Evolutionary conservation across 23 red algal species (phyloP), one percentile per base, ranked within the genome.

Genomic region (Gracilaria vermiculophylla): DNA sequence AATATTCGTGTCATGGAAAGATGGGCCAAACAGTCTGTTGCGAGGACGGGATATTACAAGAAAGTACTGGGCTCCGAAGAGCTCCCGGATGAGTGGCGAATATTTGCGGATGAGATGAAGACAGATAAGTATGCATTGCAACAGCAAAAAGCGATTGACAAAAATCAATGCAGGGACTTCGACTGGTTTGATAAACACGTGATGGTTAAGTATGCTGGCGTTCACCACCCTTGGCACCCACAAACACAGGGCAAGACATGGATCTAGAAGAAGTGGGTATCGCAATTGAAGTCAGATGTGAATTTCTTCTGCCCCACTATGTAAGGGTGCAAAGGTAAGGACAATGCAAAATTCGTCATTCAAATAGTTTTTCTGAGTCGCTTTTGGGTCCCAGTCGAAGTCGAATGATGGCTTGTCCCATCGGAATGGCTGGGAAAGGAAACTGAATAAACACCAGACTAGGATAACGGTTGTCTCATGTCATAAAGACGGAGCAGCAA

Each of bases 101-200:
- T 51, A 72, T 90, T 90, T 65, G 86, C 42, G 20, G 57, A 90
- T 13, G 55, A 90, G 75, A 78, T 90, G 86, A 35, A 80, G 40
- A 80, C 52, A 17, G 86, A 90, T 50, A 70, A 72, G 55, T 69
- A 78, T 32, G 86, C 86, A 3, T 3, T 27, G 10, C 20, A 48
- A 14, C 86, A 90, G 34, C 41, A 71, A 20, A 27, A 49, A 23
- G 25, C 33, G 24, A 53, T 78, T 20, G 50, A 54, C 17, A 65
- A 69, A n/a, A 78, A 80, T 53, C 40, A 55, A 27, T 90, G 86
- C 72, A 62, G 44, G 19, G 86, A 90, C 41, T 90, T 90, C 33
- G 50, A 78, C 41, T 90, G 86, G 86, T 90, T 90, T 66, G 86
- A 90, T 56, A 78, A 80, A 47, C 86, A 90, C 51, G 86, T 90